Evolutionary conservation across 768 basidiomycete genomes (phyloP).

Genomic region (Coprinopsis strossmayeri): DNA sequence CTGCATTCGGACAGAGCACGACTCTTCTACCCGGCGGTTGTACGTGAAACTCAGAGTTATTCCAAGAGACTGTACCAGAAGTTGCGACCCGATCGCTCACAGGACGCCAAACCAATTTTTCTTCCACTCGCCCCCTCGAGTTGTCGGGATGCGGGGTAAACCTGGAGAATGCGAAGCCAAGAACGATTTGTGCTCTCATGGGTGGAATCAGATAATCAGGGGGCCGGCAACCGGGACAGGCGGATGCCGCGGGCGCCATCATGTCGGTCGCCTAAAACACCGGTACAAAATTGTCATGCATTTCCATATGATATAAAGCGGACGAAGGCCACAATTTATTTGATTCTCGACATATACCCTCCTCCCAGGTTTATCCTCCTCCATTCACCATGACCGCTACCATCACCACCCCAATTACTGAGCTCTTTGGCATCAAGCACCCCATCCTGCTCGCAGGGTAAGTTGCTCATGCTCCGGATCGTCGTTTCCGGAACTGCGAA

Average conservation of each 20-base stretch:
- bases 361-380: constrained; percentile 8
- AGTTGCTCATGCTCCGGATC: constrained; percentile 8
- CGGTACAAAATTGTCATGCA: constrained; percentile 10
- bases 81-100: too few relatives aligned
- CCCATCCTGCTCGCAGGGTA: constrained; percentile 80
- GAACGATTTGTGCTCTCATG: too few relatives aligned
- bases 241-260: neutral
- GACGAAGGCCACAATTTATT: neutral
- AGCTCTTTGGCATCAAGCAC: constrained; percentile 85
- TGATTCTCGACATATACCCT: neutral
- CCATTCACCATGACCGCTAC: constrained; percentile 38
- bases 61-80: too few relatives aligned
- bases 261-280: neutral
- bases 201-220: too few relatives aligned
- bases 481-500: neutral
- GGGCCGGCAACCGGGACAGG: neutral
- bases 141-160: neutral
- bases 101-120: too few relatives aligned
- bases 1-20: too few relatives aligned
- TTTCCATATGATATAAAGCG: constrained; percentile 10
- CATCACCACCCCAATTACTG: constrained; percentile 80
- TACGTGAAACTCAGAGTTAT: too few relatives aligned
- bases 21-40: too few relatives aligned
- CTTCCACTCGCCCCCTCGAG: too few relatives aligned
- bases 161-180: neutral